Base-by-base conservation (phyloP, 2,329 filamentous ascomycete species). In the Harringtonia lauricola region DNA sequence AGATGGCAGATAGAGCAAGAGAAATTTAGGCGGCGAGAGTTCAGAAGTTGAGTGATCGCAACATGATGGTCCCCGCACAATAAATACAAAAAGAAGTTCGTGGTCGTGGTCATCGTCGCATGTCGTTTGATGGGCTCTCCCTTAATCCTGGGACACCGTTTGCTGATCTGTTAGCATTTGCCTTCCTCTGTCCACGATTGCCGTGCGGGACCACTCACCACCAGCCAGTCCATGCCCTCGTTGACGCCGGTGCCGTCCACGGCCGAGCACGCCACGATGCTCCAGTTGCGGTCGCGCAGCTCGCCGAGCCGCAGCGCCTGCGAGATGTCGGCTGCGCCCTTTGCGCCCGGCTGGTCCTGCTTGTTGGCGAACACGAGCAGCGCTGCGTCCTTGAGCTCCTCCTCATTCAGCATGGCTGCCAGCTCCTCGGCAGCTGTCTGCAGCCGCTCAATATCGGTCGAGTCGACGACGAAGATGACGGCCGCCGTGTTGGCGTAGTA, bases 401-500 rank as follows among this genome's bases (percentile, higher is more conserved):
- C 92, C 66, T 98, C 92, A 59, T 94, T 94, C 50, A 98, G 67
- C 92, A 98, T 98, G 15, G 89, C 86, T 45, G 83, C 77, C 44
- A 98, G 69, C 66, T 98, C 92, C 60, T 96, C 92, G 3, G 87
- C 81, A 3, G 92, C 92, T 18, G 89, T 98, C 52, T 87, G 81
- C 52, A 98, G 68, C 51, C 92, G 84, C 59, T 96, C 90, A 59
- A 96, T 94, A 72, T 98, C 92, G 54, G 92, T 98, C 35, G 85
- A 92, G 64, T 98, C 92, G 59, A 98, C 90, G 49, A 98, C 92
- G 70, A 98, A 98, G 58, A 98, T 90, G 53, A 98, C 92, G 17
- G 92, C 92, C 26, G 92, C 90, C 1, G 92, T 98, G 70, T 98
- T 96, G 60, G 89, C 87, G 61, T 96, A 98, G 74, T 98, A 98